Base-by-base conservation (phyloP, 768 basidiomycete species). In the Boletellus ananiceps region DNA sequence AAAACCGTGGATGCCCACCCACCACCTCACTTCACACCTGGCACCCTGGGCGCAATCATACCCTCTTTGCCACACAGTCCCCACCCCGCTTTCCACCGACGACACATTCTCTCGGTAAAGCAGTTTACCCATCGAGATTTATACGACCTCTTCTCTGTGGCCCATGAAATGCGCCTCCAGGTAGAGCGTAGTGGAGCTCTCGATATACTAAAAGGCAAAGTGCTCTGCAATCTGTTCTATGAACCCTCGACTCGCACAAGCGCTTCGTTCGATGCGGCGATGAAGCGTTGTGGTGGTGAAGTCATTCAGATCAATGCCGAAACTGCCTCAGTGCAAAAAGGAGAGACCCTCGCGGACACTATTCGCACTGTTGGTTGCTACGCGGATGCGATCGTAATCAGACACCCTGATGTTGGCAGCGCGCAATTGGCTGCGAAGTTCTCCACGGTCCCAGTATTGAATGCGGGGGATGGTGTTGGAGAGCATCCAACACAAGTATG, bases 191-290 rank as follows among this genome's bases (percentile, higher is more conserved):
- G 83, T 60, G 92, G 93, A 2, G 78, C 80, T 1, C 75, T 97
- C 48, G 93, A 98, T 57, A 82, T 96, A 50, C 76, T 98, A 39
- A 88, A 86, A 55, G 95, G 95, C 33, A 89, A 86, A 52, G 85
- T 99, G 1, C 78, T 99, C 6, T 92, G 87, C 64, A 93, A 84
- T 18, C 66, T 94, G 33, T 99, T 99, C 77, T 99, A 93, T 67
- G 96, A 99, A 66, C 90, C 95, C 1, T 96, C 93, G 3, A 99
- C 96, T 3, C 80, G 96, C 31, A 99, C 96, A 3, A 93, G 90
- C 54, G 79, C 88, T 4, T 97, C 95, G 8, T 99, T 99, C 61
- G 95, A 99, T 64, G 87, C 95, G 2, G 96, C 96, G 11, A 99
- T 98, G 96, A 95, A 96, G 68, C 83, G 96, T 43, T 93, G 93